These are phyloP conservation scores for Lactifluus echinatus DNA, from an alignment of 768 basidiomycete genomes.

Conservation along the genomic window DNA sequence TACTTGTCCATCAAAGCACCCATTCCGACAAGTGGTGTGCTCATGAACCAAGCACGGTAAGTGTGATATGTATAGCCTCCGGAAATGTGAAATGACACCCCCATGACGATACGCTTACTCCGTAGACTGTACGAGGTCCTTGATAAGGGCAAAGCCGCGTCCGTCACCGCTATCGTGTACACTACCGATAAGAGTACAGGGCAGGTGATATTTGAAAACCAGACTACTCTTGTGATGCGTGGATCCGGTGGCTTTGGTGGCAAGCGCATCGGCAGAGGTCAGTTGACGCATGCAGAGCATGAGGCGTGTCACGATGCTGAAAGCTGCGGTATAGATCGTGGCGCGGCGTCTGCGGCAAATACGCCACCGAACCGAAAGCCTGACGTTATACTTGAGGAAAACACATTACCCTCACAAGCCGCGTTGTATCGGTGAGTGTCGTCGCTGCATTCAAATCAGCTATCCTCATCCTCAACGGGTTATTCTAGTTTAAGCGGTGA, in stretches of 20 bases:
- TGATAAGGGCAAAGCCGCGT: constrained; percentile 91
- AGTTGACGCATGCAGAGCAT: constrained; percentile 18
- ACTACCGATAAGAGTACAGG: constrained; percentile 77
- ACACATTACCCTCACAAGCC: constrained; percentile 74
- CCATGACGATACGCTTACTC: not conserved
- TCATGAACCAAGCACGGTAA: constrained; percentile 67
- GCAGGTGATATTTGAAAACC: constrained; percentile 82
- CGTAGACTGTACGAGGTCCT: constrained; percentile 66
- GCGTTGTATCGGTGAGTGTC: constrained; percentile 75
- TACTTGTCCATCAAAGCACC: constrained; percentile 81
- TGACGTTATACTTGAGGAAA: constrained; percentile 83
- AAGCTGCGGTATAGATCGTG: constrained; percentile 55
- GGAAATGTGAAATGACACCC: not conserved
- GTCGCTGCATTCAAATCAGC: not conserved
- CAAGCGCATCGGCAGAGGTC: constrained; percentile 74
- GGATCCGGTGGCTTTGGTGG: constrained; percentile 97
- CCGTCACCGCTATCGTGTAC: constrained; percentile 69
- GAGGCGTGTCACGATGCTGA: too few relatives aligned
- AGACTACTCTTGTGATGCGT: constrained; percentile 85
- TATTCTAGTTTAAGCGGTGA: constrained; percentile 74
- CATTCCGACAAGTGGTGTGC: constrained; percentile 76
- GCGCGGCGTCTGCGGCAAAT: constrained; percentile 78
- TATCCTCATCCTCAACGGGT: not conserved
- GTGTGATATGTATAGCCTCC: constrained; percentile 19
- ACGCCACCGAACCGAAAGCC: constrained; percentile 72